phyloP scores from a whole-genome alignment of 2,329 filamentous ascomycete genomes.

The Paecilomyces sp. region DNA sequence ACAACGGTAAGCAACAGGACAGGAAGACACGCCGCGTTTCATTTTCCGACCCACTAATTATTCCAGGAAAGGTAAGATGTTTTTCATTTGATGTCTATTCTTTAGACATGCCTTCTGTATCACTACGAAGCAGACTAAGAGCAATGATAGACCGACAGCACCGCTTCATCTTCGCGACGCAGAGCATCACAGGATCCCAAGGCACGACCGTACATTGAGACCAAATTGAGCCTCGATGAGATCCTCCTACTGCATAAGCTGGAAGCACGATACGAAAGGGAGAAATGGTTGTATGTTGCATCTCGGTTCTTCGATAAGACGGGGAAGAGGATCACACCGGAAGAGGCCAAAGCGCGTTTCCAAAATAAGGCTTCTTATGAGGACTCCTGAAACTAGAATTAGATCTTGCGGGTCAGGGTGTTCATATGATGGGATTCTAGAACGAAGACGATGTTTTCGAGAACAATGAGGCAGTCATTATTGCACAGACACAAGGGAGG shows the following conservation, averaged over 20 bases:
- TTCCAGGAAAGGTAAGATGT: conserved; percentile 9
- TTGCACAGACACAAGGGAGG: neutral
- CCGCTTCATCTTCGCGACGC: neutral
- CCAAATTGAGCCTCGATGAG: conserved; percentile 18
- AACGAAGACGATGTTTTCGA: neutral
- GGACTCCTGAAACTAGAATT: neutral
- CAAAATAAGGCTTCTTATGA: neutral
- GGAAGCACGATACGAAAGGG: conserved; percentile 34
- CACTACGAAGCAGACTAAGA: neutral
- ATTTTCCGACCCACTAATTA: conserved; percentile 9
- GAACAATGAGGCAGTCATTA: neutral
- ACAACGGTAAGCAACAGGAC: conserved; percentile 1
- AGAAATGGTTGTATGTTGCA: conserved; percentile 42
- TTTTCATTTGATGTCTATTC: neutral
- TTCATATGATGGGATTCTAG: neutral
- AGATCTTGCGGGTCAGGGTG: neutral
- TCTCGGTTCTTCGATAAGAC: conserved; percentile 44
- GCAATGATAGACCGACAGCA: neutral
- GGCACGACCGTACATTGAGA: conserved; percentile 17
- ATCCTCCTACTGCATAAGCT: conserved; percentile 34
- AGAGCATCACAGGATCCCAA: conserved; percentile 3
- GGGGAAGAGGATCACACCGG: conserved; percentile 37
- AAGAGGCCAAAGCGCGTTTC: conserved; percentile 23
- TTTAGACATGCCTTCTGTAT: neutral
- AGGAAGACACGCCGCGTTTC: conserved; percentile 9